These are phyloP conservation scores for Taphrina populina DNA, from an alignment of 1,139 yeast species.

Conservation along the genomic window DNA sequence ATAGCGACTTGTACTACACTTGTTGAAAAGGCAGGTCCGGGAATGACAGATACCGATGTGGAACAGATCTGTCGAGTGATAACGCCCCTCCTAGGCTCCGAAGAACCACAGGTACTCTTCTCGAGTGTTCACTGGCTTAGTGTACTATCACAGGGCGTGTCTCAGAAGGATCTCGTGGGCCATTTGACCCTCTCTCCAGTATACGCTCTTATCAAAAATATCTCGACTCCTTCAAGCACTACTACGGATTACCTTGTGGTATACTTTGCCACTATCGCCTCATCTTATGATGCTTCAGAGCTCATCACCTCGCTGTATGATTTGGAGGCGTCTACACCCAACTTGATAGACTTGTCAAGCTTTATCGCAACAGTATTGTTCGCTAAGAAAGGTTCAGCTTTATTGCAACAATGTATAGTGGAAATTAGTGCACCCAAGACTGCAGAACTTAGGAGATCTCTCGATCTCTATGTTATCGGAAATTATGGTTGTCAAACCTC, in stretches of 20 bases:
- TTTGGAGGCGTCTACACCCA: background rate
- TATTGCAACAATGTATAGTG: background rate
- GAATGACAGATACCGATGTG: slow-evolving; percentile 34
- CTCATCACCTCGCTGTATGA: background rate
- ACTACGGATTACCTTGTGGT: background rate
- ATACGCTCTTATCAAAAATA: background rate
- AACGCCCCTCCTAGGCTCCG: background rate
- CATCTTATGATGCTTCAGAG: background rate
- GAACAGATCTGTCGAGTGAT: slow-evolving; percentile 12
- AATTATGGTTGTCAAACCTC: slow-evolving; percentile 4
- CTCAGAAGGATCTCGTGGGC: background rate
- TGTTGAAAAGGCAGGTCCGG: slow-evolving; percentile 23
- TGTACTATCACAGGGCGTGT: background rate
- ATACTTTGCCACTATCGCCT: background rate
- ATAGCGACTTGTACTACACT: slow-evolving; percentile 41
- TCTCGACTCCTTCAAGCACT: background rate
- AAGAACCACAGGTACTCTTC: background rate
- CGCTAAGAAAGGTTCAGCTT: background rate
- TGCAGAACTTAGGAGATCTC: slow-evolving; percentile 8
- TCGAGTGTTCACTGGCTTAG: background rate
- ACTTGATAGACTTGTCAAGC: background rate
- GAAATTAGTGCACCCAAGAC: slow-evolving; percentile 26
- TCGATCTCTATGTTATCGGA: slow-evolving; percentile 20
- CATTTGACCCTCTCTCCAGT: background rate
- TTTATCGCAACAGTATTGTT: slow-evolving; percentile 1